These are phyloP conservation scores for Trypanosoma vivax DNA, from an alignment of 208 protist species.

Conservation along the genomic window DNA sequence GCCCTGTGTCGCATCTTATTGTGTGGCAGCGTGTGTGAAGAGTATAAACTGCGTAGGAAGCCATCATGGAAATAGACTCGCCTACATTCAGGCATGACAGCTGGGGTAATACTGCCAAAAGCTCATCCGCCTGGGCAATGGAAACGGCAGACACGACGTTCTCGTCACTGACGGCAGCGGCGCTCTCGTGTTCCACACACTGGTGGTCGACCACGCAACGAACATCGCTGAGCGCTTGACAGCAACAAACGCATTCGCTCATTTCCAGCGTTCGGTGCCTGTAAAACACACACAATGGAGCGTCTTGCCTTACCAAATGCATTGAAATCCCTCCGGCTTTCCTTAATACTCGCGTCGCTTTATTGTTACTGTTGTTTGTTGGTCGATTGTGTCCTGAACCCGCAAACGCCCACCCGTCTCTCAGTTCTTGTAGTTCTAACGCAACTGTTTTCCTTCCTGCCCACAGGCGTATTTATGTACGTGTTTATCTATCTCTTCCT, in stretches of 20 bases:
- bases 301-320: background rate
- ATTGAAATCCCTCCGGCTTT: background rate
- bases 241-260: slow-evolving; percentile 15
- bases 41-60: slow-evolving; percentile 29
- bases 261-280: slow-evolving; percentile 17
- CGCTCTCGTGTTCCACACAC: background rate
- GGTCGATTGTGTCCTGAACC: too few relatives aligned
- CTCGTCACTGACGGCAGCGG: background rate
- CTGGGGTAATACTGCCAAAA: background rate
- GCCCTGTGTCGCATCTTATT: slow-evolving; percentile 12
- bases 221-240: slow-evolving; percentile 9
- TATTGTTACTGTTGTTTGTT: background rate
- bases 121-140: background rate
- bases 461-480: background rate
- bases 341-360: too few relatives aligned
- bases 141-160: background rate
- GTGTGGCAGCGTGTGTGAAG: slow-evolving; percentile 36
- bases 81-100: background rate
- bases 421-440: too few relatives aligned
- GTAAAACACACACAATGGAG: slow-evolving; percentile 15
- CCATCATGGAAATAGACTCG: slow-evolving; percentile 37
- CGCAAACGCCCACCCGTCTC: too few relatives aligned
- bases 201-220: slow-evolving; percentile 5
- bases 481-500: too few relatives aligned
- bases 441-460: too few relatives aligned